Evolutionary conservation across 2,329 filamentous ascomycete species (phyloP), one percentile per base, ranked within the genome.

Genomic region (Calonectria ilicicola): DNA sequence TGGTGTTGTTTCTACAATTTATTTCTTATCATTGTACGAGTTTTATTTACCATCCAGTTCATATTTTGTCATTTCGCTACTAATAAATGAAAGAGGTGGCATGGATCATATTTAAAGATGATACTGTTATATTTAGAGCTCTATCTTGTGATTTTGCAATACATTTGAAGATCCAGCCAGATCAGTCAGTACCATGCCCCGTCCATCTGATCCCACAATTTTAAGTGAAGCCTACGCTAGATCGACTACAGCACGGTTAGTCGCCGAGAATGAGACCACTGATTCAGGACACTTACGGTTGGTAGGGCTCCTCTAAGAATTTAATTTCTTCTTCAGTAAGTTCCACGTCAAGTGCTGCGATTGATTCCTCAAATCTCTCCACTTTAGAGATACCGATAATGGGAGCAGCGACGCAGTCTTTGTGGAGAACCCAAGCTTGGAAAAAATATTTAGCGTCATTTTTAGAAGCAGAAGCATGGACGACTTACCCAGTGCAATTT

Each of bases 241-340:
- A 65, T 27, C 62, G 62, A 17, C 62, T 51, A 7, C 15, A 60
- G 7, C 2, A 7, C 12, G 1, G 19, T 62, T 42, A 65, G 62
- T 5, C 21, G n/a, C 29, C 29, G 15, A 26, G 26, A 19, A 26
- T 3, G 46, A 17, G 46, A 23, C n/a, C n/a, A n/a, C n/a, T n/a
- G n/a, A n/a, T 38, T 23, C 2, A 26, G 46, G 5, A 23, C 15
- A 68, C 65, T 68, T n/a, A 68, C 65, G 65, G 40, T 19, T 68
- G 65, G 15, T 68, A 68, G 4, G 29, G 65, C n/a, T 68, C 65
- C n/a, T 68, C 65, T 17, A 68, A 35, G 32, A 60, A 68, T 5
- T 62, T 46, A 12, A 62, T 29, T 12, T 68, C 65, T 17, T 68
- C 65, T 12, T 68, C 65, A 15, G 29, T 68, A 1, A 68, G 53